Evolutionary conservation across 2,329 filamentous ascomycete genomes (phyloP).

Genomic region (Hymenoscyphus repandus): DNA sequence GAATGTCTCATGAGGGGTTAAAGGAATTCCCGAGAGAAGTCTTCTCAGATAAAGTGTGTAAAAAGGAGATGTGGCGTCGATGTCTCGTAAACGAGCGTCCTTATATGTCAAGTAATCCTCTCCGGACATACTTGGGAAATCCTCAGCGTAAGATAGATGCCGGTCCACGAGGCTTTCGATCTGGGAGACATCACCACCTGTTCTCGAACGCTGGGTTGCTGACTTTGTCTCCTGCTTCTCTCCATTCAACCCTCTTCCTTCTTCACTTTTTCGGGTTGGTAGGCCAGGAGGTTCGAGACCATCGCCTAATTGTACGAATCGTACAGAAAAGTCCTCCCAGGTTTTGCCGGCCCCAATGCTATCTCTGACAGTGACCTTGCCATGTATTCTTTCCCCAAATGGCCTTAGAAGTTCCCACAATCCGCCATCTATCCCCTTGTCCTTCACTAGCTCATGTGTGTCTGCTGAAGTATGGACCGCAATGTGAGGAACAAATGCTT

Average conservation of each 20-base stretch:
- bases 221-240: slow-evolving; percentile 13
- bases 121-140: slow-evolving; percentile 23
- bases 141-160: slow-evolving; percentile 72
- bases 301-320: slow-evolving; percentile 70
- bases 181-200: slow-evolving; percentile 53
- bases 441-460: slow-evolving; percentile 70
- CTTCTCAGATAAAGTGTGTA: slow-evolving; percentile 82
- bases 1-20: slow-evolving; percentile 87
- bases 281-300: slow-evolving; percentile 47
- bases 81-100: slow-evolving; percentile 25
- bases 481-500: slow-evolving; percentile 84
- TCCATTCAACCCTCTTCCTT: slow-evolving; percentile 24
- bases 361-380: slow-evolving; percentile 86
- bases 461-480: slow-evolving; percentile 83
- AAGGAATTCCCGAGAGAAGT: slow-evolving; percentile 70
- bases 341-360: slow-evolving; percentile 77
- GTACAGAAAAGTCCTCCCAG: slow-evolving; percentile 86
- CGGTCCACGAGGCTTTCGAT: slow-evolving; percentile 77
- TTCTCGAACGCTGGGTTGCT: slow-evolving; percentile 22
- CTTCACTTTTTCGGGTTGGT: slow-evolving; percentile 31
- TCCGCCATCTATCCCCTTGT: slow-evolving; percentile 80
- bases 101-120: slow-evolving; percentile 36
- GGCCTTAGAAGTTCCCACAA: slow-evolving; percentile 82
- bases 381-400: slow-evolving; percentile 82
- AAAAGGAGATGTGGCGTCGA: slow-evolving; percentile 61